phyloP scores from a whole-genome alignment of 2,329 filamentous ascomycete genomes.

The Raffaelea deltoideospora region DNA sequence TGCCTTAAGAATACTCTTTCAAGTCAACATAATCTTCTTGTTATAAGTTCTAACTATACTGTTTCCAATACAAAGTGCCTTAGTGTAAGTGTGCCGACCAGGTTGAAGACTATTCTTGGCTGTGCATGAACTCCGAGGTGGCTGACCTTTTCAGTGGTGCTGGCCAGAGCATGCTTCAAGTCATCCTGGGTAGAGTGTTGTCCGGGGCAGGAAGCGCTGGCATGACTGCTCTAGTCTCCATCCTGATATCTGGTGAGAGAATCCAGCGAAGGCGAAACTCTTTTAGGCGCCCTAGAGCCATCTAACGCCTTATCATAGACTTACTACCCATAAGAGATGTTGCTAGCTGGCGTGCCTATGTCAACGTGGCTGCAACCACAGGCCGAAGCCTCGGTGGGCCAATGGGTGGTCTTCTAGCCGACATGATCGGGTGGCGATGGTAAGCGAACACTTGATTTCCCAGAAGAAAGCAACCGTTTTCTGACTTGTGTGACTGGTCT shows the following conservation, averaged over 20 bases:
- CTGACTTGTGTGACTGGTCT: too few species aligned
- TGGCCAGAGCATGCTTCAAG: conserved; percentile 28
- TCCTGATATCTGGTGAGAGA: conserved; percentile 32
- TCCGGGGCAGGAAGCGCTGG: conserved; percentile 36
- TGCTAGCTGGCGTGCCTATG: conserved; percentile 36
- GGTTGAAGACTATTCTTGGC: too few species aligned
- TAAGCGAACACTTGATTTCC: too few species aligned
- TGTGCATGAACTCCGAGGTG: too few species aligned
- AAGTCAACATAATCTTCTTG: too few species aligned
- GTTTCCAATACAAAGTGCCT: conserved; percentile 9
- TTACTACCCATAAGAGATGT: conserved; percentile 36
- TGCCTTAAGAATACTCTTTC: too few species aligned
- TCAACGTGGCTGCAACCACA: conserved; percentile 35
- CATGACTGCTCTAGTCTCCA: conserved; percentile 32
- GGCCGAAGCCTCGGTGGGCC: conserved; percentile 37
- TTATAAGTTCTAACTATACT: background rate
- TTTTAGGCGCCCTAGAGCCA: too few species aligned
- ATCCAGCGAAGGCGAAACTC: too few species aligned
- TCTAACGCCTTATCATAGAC: conserved; percentile 16
- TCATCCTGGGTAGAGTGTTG: conserved; percentile 34
- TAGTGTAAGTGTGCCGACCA: conserved; percentile 20
- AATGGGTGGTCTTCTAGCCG: conserved; percentile 44
- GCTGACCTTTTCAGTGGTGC: conserved; percentile 18
- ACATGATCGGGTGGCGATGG: conserved; percentile 53
- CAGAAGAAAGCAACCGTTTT: too few species aligned